These are phyloP conservation scores for Kregervanrija fluxuum DNA, from an alignment of 805 yeast genomes.

Conservation along the genomic window DNA sequence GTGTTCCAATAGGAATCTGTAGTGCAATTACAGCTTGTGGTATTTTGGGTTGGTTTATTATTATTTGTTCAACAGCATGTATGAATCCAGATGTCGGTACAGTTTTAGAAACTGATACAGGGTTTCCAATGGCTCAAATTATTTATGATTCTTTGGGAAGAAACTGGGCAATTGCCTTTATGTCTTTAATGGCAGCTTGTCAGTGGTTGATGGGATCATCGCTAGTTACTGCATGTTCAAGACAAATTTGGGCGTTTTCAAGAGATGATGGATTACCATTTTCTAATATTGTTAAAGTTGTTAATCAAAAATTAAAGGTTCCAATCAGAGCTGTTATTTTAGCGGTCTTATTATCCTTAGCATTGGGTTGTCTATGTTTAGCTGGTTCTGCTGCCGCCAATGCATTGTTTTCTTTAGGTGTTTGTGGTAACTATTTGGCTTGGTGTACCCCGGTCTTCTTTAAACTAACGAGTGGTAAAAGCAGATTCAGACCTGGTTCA, in stretches of 20 bases:
- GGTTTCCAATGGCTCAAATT: conserved; percentile 42
- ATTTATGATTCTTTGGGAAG: conserved; percentile 42
- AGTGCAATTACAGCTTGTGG: conserved; percentile 39
- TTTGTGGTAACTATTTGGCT: conserved; percentile 37
- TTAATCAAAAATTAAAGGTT: conserved; percentile 33
- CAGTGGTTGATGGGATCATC: conserved; percentile 44
- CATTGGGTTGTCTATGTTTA: conserved; percentile 35
- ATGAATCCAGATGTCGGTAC: conserved; percentile 27
- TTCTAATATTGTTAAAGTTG: conserved; percentile 33
- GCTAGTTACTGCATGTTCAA: conserved; percentile 38
- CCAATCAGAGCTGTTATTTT: conserved; percentile 39
- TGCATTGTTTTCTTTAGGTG: conserved; percentile 39
- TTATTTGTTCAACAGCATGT: conserved; percentile 30
- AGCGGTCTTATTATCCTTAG: conserved; percentile 31
- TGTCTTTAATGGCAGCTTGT: conserved; percentile 40
- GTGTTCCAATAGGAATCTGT: conserved; percentile 39
- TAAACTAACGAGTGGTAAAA: conserved; percentile 33
- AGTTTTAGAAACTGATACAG: conserved; percentile 28
- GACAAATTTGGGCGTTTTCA: conserved; percentile 48
- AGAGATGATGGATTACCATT: conserved; percentile 45
- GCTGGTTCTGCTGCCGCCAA: conserved; percentile 38
- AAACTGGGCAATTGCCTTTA: conserved; percentile 42
- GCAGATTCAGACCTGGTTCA: conserved; percentile 36
- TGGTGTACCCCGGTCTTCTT: conserved; percentile 39
- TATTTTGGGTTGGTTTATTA: conserved; percentile 35